A percentile compares a stretch with the other conserved stretches of the same genome.
Evolutionary conservation across 2,329 filamentous ascomycete genomes (phyloP).

Genomic region (Penicillium decumbens): DNA sequence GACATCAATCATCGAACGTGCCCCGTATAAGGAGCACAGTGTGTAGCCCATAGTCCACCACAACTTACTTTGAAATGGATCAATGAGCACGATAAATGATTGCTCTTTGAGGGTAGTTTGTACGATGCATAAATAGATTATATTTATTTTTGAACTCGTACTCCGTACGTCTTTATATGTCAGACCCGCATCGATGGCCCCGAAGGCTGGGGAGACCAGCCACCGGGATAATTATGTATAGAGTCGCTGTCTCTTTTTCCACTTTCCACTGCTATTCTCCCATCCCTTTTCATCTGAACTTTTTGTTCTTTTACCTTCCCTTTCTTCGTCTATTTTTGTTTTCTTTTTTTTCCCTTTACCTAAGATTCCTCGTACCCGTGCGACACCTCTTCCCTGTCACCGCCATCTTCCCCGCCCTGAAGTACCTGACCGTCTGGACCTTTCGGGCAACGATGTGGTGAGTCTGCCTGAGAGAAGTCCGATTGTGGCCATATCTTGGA

Average conservation of each 20-base stretch:
- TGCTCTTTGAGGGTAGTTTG: neutral
- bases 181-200: slow-evolving; percentile 5
- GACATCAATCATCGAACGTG: neutral
- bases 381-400: slow-evolving; percentile 4
- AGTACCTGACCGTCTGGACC: slow-evolving; percentile 4
- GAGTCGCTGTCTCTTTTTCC: slow-evolving; percentile 4
- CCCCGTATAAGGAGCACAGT: neutral
- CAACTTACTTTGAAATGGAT: neutral
- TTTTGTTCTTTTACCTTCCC: neutral
- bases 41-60: neutral
- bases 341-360: neutral
- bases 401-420: slow-evolving; percentile 2
- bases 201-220: slow-evolving; percentile 30
- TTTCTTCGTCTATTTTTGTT: neutral
- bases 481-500: slow-evolving; percentile 1
- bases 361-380: neutral
- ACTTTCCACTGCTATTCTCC: neutral
- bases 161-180: neutral
- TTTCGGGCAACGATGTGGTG: slow-evolving; percentile 14
- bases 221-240: slow-evolving; percentile 26
- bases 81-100: neutral
- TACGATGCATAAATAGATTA: neutral
- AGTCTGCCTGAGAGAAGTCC: slow-evolving; percentile 9
- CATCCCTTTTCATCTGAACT: neutral
- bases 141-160: neutral